Conservation (phyloP, 176 grass and related monocot species). For the Avena atlantica region DNA sequence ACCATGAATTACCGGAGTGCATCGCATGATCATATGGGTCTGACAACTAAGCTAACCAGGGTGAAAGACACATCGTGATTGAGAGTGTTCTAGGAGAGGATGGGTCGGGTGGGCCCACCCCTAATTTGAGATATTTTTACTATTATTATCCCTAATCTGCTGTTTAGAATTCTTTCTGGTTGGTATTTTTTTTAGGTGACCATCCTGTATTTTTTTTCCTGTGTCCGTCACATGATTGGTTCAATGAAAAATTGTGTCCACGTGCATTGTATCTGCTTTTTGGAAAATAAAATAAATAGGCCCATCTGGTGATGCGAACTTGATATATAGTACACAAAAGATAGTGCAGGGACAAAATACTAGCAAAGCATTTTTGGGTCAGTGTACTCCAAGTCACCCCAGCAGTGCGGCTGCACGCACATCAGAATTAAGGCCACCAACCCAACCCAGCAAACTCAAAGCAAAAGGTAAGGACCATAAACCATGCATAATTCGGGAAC, state of each 20-base stretch:
- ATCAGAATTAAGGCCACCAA: not conserved
- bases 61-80: no score
- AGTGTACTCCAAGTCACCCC: slow-evolving; percentile 17
- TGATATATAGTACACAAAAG: not conserved
- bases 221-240: no score
- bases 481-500: no score
- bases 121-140: no score
- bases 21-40: not conserved
- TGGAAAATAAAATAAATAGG: not conserved
- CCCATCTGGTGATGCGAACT: not conserved
- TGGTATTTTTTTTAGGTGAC: no score
- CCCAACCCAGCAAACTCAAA: not conserved
- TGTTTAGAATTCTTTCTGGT: no score
- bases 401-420: not conserved
- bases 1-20: not conserved
- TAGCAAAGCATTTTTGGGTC: slow-evolving; percentile 1
- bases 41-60: no score
- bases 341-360: not conserved
- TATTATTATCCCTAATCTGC: no score
- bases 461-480: not conserved
- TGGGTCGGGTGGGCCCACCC: no score
- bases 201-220: no score
- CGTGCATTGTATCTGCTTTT: not conserved
- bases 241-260: not conserved
- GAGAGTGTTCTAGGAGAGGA: no score